These are phyloP conservation scores for Leccinum barrowsii DNA, from an alignment of 768 basidiomycete genomes.

Conservation along the genomic window DNA sequence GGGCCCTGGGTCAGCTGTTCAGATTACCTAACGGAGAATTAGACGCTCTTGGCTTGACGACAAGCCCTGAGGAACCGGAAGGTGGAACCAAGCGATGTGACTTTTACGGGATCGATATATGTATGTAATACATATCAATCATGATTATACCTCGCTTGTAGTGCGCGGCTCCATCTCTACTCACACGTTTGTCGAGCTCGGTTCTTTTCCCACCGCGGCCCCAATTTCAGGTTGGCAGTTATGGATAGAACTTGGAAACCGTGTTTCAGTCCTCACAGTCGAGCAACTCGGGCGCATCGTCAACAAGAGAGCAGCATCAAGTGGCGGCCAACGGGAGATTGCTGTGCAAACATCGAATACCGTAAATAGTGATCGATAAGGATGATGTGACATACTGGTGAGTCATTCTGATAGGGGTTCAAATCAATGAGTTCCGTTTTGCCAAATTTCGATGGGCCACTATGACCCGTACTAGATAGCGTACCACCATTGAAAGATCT, in stretches of 20 bases:
- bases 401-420: background rate
- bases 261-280: constrained; percentile 4
- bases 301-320: background rate
- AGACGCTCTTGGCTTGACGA: background rate
- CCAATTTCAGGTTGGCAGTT: background rate
- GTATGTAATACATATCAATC: background rate
- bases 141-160: background rate
- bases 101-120: constrained; percentile 1
- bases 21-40: background rate
- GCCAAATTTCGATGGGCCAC: background rate
- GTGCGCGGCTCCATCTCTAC: background rate
- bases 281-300: background rate
- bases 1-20: background rate
- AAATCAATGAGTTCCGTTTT: background rate
- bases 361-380: background rate
- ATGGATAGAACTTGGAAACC: background rate
- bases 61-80: constrained; percentile 2
- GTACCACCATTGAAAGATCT: background rate
- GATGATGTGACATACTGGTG: background rate
- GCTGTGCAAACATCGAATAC: background rate
- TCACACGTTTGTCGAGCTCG: constrained; percentile 12
- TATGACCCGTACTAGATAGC: background rate
- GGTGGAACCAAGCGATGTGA: background rate
- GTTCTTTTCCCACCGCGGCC: constrained; percentile 11
- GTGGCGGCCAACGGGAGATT: background rate